Percentiles rank a stretch among this genome's conserved stretches.
Conservation (phyloP, 2,329 filamentous ascomycete genomes). For the Hansfordia pulvinata region DNA sequence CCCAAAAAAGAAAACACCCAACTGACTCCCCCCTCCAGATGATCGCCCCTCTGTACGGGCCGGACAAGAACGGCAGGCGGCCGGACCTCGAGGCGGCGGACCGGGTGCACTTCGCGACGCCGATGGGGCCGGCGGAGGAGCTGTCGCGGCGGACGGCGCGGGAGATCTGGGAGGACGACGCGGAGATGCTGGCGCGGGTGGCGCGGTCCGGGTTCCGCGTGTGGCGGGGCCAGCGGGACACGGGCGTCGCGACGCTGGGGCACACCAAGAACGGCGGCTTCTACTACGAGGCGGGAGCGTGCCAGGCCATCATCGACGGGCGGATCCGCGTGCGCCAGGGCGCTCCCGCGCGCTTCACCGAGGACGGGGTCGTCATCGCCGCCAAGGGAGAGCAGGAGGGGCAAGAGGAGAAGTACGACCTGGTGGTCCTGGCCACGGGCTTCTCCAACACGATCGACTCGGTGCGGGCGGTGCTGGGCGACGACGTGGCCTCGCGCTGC, state of each 20-base stretch:
- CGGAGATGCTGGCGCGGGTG: constrained; percentile 29
- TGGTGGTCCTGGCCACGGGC: constrained; percentile 31
- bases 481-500: constrained; percentile 30
- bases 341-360: constrained; percentile 12
- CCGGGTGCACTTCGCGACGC: constrained; percentile 22
- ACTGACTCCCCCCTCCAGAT: no score
- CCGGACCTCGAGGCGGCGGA: constrained; percentile 38
- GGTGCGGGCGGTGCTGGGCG: constrained; percentile 31
- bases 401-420: constrained; percentile 18
- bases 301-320: constrained; percentile 46
- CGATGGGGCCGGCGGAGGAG: constrained; percentile 24
- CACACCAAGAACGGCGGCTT: constrained; percentile 37
- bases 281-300: constrained; percentile 56
- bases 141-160: constrained; percentile 21
- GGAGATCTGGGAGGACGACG: constrained; percentile 31
- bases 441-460: constrained; percentile 40
- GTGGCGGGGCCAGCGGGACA: constrained; percentile 40
- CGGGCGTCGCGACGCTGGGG: constrained; percentile 25
- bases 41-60: no score
- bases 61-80: no score
- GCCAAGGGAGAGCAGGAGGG: no score
- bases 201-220: constrained; percentile 44
- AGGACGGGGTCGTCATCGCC: constrained; percentile 17
- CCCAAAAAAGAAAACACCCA: no score
- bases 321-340: constrained; percentile 50